phyloP scores from a whole-genome alignment of 2,329 filamentous ascomycete species.

The Stachybotrys echinatus region DNA sequence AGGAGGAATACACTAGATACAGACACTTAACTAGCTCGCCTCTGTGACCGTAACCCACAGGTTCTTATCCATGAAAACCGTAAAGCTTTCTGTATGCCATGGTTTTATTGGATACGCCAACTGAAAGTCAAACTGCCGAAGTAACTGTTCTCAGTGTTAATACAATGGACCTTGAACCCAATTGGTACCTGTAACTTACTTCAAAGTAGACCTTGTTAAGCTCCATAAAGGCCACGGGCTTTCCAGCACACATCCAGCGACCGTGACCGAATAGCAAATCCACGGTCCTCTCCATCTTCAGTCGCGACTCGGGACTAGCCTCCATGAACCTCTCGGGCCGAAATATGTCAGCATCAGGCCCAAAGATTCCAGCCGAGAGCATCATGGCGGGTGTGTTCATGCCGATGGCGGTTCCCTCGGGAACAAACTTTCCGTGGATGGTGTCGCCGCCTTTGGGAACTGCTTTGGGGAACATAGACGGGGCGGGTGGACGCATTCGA shows the following conservation, averaged over 20 bases:
- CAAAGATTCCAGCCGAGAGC: not conserved
- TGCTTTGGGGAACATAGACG: not conserved
- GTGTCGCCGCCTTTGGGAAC: not conserved
- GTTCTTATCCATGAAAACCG: not conserved
- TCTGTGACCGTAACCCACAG: constrained; percentile 1
- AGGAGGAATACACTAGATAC: too few species aligned
- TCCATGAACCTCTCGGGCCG: constrained; percentile 2
- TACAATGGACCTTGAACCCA: not conserved
- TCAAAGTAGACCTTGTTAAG: constrained; percentile 1
- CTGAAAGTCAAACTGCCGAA: constrained; percentile 1
- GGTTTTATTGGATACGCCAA: not conserved
- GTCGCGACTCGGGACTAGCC: not conserved
- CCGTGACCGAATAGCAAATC: not conserved
- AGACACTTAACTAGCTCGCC: too few species aligned
- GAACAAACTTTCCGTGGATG: not conserved
- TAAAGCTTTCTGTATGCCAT: not conserved
- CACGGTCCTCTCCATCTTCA: not conserved
- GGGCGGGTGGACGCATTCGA: not conserved
- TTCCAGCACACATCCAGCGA: constrained; percentile 2
- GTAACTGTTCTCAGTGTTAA: not conserved
- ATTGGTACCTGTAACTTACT: not conserved
- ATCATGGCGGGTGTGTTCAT: not conserved
- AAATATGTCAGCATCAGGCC: not conserved
- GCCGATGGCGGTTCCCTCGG: not conserved
- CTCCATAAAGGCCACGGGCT: not conserved